Evolutionary conservation across 2,329 filamentous ascomycete species (phyloP).

Genomic region (Arachnomyces sp.): DNA sequence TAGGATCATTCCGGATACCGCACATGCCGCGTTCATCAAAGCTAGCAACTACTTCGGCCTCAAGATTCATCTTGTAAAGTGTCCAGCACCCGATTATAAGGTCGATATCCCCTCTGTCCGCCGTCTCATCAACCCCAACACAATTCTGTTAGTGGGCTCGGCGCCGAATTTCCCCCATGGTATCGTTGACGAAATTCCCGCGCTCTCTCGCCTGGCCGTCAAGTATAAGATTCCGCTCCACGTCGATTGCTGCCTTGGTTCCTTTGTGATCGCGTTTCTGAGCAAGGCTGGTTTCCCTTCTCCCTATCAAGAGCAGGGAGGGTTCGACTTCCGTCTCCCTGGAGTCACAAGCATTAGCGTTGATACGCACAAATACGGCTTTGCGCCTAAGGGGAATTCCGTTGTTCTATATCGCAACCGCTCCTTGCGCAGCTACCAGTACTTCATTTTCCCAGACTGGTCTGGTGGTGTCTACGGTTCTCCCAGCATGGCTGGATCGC

Average conservation of each 20-base stretch:
- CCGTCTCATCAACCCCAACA: slow-evolving; percentile 89
- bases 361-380: slow-evolving; percentile 98
- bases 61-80: slow-evolving; percentile 80
- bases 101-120: slow-evolving; percentile 71
- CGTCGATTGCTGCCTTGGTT: slow-evolving; percentile 95
- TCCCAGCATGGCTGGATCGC: slow-evolving; percentile 81
- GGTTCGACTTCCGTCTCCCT: slow-evolving; percentile 88
- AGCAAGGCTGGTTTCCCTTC: slow-evolving; percentile 76
- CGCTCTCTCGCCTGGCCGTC: slow-evolving; percentile 73
- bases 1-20: slow-evolving; percentile 89
- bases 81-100: slow-evolving; percentile 77
- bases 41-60: slow-evolving; percentile 94
- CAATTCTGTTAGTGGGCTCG: slow-evolving; percentile 83
- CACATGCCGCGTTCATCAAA: slow-evolving; percentile 94
- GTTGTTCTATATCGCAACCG: slow-evolving; percentile 82
- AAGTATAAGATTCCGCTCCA: slow-evolving; percentile 79
- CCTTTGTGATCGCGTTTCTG: slow-evolving; percentile 87
- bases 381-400: slow-evolving; percentile 95
- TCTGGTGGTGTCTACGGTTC: slow-evolving; percentile 92
- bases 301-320: slow-evolving; percentile 57
- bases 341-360: slow-evolving; percentile 94
- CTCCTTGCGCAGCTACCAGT: slow-evolving; percentile 77
- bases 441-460: slow-evolving; percentile 95
- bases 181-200: slow-evolving; percentile 89
- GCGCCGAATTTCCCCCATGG: slow-evolving; percentile 98